Base-by-base conservation (phyloP, 495 filamentous ascomycete species). In the Thermochaetoides thermophila region DNA sequence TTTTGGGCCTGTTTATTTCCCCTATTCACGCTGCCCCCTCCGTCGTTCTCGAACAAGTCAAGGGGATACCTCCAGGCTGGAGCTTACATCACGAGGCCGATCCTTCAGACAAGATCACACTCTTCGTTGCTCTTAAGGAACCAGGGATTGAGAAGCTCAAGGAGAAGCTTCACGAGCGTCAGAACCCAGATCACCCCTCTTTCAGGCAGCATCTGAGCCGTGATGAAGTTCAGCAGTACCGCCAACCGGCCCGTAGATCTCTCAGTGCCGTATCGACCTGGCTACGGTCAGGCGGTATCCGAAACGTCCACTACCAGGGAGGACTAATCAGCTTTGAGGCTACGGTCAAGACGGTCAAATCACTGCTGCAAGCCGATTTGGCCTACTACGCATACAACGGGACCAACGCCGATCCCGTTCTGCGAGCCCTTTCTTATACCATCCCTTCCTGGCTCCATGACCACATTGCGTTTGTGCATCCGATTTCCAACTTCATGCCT, bases 401-500 rank as follows among this genome's bases (percentile, higher is more conserved):
- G 7, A 33, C 29, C 2, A 38, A 43, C 21, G 22, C 18, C 2
- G 43, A 7, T 10, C 48, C 25, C 25, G 43, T 44, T 31, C 37
- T 60, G n/a, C 51, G 55, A 7, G 46, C 59, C 10, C 44, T 35
- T 17, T 50, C 49, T 10, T 74, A 74, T 43, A 63, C 59, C 2
- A 44, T 74, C 1, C 69, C 69, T 1, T 43, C 44, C 7, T 43
- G 47, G 8, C 43, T 73, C 11, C 50, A 48, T 8, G 40, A 52
- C 17, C 45, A 49, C 44, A 54, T 61, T 36, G 52, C 53, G 31
- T 63, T 63, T 30, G 49, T 63, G 27, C 51, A 60, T 24, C 59
- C 59, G 3, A 32, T 63, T 36, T 45, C 52, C 14, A 50, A 60
- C 40, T 63, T 63, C 32, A 57, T 61, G 50, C 53, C 57, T 8